Base-by-base conservation (phyloP, 108 stramenopile genomes). In the Skeletonema marinoi region DNA sequence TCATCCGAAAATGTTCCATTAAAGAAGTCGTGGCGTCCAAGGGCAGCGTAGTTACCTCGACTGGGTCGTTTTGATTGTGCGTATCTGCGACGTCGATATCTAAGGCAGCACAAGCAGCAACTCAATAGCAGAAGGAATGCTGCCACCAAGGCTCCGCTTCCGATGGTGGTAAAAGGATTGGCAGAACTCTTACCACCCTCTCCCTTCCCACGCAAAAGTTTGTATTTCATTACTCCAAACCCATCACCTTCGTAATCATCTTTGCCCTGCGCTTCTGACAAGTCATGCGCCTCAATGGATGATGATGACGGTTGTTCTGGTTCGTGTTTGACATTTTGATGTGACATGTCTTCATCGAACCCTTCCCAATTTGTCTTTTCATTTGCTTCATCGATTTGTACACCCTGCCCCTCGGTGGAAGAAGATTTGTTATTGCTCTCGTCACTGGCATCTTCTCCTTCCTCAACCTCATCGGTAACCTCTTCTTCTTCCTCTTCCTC, bases 1-100 rank as follows among this genome's bases (percentile, higher is more conserved):
- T 80, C 80, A 69, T 80, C 80, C 25, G 80, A 80, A 44, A 80
- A 80, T 30, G 79, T 80, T 9, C 79, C 79, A 32, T 80, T 69
- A 60, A 80, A 80, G 42, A 80, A 80, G 51, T 80, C 80, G 30
- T 80, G 61, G 1, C 51, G 48, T 8, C 80, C 80, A 14, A 80
- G 50, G 8, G 70, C 80, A 38, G 80, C 68, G 62, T 80, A 80
- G 30, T 74, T 69, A 6, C 66, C 72, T 61, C 71, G 19, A 50
- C 44, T 50, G 4, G 17, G 50, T 51, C 17, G 50, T 5, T 42
- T 50, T 25, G 58, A 54, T 16, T 19, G 39, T 62, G 31, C 32
- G 13, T 51, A 33, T 13, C 50, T 65, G 35, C 68, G 60, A 0
- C 64, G 30, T 7, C 70, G 70, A 56, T 51, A 65, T 70, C 76